Conservation (phyloP, 352 stramenopile genomes). For the Pythium periplocum region DNA sequence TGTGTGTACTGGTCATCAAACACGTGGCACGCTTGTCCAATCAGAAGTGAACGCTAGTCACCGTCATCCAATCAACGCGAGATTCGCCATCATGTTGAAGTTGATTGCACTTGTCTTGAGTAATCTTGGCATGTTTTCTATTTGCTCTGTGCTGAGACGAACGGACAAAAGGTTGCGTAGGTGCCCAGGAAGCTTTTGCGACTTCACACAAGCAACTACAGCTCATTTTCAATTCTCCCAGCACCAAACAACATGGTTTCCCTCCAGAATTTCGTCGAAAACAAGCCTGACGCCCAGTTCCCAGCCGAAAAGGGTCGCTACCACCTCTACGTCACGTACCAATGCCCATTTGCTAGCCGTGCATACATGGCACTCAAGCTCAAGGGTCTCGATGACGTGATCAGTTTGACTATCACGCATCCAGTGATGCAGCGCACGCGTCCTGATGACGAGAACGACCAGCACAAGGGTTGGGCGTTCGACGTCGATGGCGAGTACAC, state of each 20-base stretch:
- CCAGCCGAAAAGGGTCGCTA: conserved; percentile 58
- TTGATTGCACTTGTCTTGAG: no score
- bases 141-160: no score
- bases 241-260: conserved; percentile 4
- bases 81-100: no score
- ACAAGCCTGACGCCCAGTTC: conserved; percentile 20
- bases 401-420: conserved; percentile 84
- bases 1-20: no score
- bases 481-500: conserved; percentile 36
- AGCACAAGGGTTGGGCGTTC: conserved; percentile 87
- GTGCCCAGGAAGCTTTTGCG: no score
- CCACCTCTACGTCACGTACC: conserved; percentile 91
- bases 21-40: no score
- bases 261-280: conserved; percentile 20
- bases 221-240: no score
- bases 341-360: conserved; percentile 78
- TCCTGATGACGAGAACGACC: conserved; percentile 27
- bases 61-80: no score
- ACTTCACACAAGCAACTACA: no score
- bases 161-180: no score
- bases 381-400: conserved; percentile 89
- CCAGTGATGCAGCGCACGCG: conserved; percentile 38
- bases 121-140: no score
- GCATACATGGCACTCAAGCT: conserved; percentile 73
- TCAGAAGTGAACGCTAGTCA: no score